phyloP scores from a whole-genome alignment of 2,329 filamentous ascomycete genomes.

The Neonectria coccinea region DNA sequence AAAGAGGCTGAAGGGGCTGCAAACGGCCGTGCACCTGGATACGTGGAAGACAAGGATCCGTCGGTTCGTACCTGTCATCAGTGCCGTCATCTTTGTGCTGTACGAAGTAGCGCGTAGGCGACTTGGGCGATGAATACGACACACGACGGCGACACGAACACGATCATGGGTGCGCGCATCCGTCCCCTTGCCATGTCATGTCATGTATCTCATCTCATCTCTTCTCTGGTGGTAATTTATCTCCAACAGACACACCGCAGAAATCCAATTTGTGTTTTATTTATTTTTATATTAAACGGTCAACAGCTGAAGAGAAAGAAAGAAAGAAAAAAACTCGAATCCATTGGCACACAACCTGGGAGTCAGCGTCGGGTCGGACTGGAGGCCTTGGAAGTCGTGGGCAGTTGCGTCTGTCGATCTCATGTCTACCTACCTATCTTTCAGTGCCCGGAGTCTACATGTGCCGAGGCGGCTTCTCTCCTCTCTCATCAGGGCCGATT shows the following conservation, averaged over 20 bases:
- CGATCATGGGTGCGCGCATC: constrained; percentile 18
- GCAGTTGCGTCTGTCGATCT: not conserved
- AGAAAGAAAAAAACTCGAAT: not conserved
- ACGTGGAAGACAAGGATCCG: not conserved
- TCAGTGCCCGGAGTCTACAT: not conserved
- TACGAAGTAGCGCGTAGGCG: not conserved
- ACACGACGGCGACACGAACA: not conserved
- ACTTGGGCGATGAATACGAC: not conserved
- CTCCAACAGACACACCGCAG: constrained; percentile 8
- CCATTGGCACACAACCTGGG: not conserved
- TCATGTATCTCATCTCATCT: constrained; percentile 21
- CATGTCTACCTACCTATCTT: not conserved
- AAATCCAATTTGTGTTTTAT: not conserved
- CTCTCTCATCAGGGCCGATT: not conserved
- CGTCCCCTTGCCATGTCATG: constrained; percentile 10
- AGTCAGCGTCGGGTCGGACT: not conserved
- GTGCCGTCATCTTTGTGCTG: not conserved
- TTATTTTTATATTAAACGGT: constrained; percentile 10
- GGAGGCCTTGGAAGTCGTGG: not conserved
- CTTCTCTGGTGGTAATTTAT: constrained; percentile 13
- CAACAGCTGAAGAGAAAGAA: not conserved
- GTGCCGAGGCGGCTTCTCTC: not conserved
- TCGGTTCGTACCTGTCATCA: not conserved
- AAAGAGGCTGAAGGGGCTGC: not conserved
- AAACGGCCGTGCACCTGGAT: not conserved